Base-by-base conservation (phyloP, 2,329 filamentous ascomycete genomes). In the Triangularia setosa region DNA sequence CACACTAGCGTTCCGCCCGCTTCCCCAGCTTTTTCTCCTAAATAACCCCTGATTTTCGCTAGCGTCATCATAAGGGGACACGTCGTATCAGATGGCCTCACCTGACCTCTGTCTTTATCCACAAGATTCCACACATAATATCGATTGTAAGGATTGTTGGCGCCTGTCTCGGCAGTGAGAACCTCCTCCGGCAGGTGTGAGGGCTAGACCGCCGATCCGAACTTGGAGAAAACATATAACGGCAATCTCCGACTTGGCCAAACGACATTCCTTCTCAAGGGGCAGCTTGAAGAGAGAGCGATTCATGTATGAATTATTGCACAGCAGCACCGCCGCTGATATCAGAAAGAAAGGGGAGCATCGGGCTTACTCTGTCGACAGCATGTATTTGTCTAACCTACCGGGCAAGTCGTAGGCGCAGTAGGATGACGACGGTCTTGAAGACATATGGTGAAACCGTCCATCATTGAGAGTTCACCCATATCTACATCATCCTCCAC, bases 61-160 rank as follows among this genome's bases (percentile, higher is more conserved):
- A 60, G 58, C 58, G 58, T 24, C 40, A 14, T 60, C 24, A 23
- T 35, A 44, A 30, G n/a, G 27, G 25, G 24, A 61, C 55, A 64
- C 59, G 56, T 64, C 28, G 64, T 60, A 65, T 61, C 33, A 60
- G 16, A 53, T 16, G 30, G 16, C 24, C 63, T 64, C 63, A 67
- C 65, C 61, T 65, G 65, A 67, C 48, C 60, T 53, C 18, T 53
- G 14, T 60, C 6, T 30, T 60, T 60, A 53, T 60, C 52, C 52
- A 55, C 52, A 16, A 48, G 52, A 55, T 55, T 55, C 52, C 52
- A 55, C 52, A 25, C 52, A 25, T n/a, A 55, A 55, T 25, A 24
- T 55, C 23, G 23, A 16, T 12, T n/a, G 23, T 55, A 25, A 6
- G 52, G 40, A 24, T 25, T 27, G 52, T 55, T 18, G 23, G 25